Base-by-base conservation (phyloP, 129 eudicot species). In the Erigeron canadensis region DNA sequence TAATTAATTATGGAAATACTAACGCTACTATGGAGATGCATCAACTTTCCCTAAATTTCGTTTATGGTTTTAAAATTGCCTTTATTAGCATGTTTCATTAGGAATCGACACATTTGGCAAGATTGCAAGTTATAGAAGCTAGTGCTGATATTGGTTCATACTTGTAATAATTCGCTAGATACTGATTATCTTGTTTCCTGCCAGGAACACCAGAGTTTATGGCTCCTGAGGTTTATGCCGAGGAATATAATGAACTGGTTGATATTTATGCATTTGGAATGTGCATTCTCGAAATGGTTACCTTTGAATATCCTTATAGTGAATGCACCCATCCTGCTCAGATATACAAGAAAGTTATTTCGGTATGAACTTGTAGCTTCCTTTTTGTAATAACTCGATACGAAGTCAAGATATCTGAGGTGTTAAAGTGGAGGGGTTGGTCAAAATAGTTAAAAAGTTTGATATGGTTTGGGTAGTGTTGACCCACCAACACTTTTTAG, bases 281-380 rank as follows among this genome's bases (percentile, higher is more conserved):
- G 98, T 94, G 98, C 80, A 75, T 94, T 73, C 80, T 94, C 87
- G 97, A 94, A 79, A 89, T 94, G 97, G 96, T 93, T 43, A 91
- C 98, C 22, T 91, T 91, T 54, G 98, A 92, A 67, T 89, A 87
- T 74, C 98, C 98, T 37, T 94, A 94, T 53, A 94, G 96, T 57
- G 98, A 94, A 74, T 94, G 98, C 86, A 84, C 80, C 15, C 88
- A 90, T 75, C 95, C 97, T 53, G 98, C 98, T 72, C 96, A 95
- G 64, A 95, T 95, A 69, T 95, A 90, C 86, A 95, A 87, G 94
- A 95, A 95, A 90, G 99, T 95, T 42, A 81, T 80, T 43, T 87
- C 99, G 68, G 99, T 94, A 87, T 77, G 85, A 67, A 71, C 28
- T 64, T 48, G 6, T 68, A 66, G 15, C 73, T 70, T 42, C 17